These are phyloP conservation scores for Aquilaria malaccensis DNA, from an alignment of 345 rosid species.

Conservation along the genomic window DNA sequence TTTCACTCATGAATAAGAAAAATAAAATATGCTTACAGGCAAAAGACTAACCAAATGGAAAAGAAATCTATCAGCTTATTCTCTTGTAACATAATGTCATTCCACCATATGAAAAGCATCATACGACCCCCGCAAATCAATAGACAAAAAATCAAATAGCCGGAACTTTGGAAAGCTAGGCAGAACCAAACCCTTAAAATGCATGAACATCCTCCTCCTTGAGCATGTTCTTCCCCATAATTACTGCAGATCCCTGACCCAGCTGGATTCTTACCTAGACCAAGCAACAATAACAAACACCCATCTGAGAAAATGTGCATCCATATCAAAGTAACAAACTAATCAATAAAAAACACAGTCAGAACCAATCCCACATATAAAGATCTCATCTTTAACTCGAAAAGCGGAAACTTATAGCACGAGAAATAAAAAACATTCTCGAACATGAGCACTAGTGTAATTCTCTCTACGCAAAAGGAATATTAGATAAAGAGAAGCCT, in stretches of 20 bases:
- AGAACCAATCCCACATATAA: conserved; percentile 10
- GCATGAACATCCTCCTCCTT: conserved; percentile 65
- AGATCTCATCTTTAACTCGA: conserved; percentile 3
- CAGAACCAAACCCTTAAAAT: conserved; percentile 63
- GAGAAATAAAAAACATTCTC: not conserved
- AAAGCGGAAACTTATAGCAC: conserved; percentile 6
- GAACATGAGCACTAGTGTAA: not conserved
- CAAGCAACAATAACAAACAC: conserved; percentile 12
- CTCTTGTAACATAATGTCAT: not conserved
- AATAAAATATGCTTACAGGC: no score
- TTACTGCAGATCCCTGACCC: conserved; percentile 92
- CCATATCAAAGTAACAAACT: not conserved
- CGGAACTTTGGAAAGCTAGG: not conserved
- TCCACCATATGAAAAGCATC: not conserved
- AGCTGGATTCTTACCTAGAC: conserved; percentile 94
- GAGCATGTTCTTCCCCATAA: conserved; percentile 74
- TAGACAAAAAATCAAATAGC: not conserved
- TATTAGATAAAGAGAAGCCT: no score
- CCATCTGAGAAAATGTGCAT: not conserved
- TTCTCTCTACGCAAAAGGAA: no score
- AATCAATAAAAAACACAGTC: not conserved
- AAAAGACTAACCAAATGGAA: no score
- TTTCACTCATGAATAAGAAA: no score
- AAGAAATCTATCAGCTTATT: no score
- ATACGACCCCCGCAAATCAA: not conserved